Base-by-base conservation (phyloP, 768 basidiomycete species). In the Mycena rebaudengoi region DNA sequence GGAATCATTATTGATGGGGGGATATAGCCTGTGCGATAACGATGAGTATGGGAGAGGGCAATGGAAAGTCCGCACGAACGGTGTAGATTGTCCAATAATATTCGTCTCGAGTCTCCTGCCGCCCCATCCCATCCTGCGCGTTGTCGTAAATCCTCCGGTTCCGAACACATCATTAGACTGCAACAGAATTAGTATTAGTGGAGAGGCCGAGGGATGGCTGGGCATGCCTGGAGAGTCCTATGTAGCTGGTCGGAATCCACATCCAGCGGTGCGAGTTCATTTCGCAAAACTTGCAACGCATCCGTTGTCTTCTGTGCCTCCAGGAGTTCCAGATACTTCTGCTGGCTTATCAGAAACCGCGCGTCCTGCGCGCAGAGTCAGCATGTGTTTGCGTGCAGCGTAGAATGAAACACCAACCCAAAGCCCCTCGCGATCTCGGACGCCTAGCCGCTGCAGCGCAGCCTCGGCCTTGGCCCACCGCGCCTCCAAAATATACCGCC, bases 241-340 rank as follows among this genome's bases (percentile, higher is more conserved):
- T 97, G 95, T 51, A 99, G 77, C 66, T 91, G 87, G 58, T 96
- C 94, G 18, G 92, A 78, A 73, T 95, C 91, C 39, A 87, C 85
- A 64, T 91, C 87, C 53, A 95, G 74, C 44, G 95, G 92, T 10
- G 96, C 94, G 37, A 99, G 80, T 73, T 98, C 96, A 65, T 91
- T 88, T 46, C 98, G 88, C 49, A 99, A 80, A 8, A 97, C 92
- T 56, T 90, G 85, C 39, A 99, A 78, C 14, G 98, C 98, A 64
- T 85, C 83, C 44, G 92, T 92, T 2, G 88, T 91, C 78, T 90
- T 88, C 70, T 86, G 86, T 5, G 86, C 85, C 71, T 98, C 97
- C 50, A 99, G 82, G 20, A 94, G 82, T 73, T 99, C 98, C 40
- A 99, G 83, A 76, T 98, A 99, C 79, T 98, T 96, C 85, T 99